Conservation (phyloP, 139 green algal genomes). For the Zygnema circumcarinatum region DNA sequence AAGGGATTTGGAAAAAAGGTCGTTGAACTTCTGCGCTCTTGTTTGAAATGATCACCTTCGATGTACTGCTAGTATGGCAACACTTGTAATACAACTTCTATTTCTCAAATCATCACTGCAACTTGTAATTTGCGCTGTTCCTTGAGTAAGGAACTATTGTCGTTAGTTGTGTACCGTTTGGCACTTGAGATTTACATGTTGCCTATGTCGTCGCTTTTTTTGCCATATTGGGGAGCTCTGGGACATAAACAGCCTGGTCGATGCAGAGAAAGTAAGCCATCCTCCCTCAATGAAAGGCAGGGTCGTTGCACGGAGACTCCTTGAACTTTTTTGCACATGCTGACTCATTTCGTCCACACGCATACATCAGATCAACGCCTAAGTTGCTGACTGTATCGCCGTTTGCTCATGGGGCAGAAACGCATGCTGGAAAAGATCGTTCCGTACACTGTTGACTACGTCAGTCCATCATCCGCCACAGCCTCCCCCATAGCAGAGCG, state of each 20-base stretch:
- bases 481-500: too few relatives aligned
- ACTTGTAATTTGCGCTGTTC: neutral
- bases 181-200: neutral
- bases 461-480: too few relatives aligned
- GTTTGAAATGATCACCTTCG: neutral
- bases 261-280: conserved; percentile 11
- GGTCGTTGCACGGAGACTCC: neutral
- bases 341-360: neutral
- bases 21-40: neutral
- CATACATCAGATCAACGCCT: neutral
- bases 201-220: neutral
- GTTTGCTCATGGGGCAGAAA: neutral
- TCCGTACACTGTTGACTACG: neutral
- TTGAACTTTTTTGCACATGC: too few relatives aligned
- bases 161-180: neutral
- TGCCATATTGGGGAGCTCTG: neutral
- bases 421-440: neutral
- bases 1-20: neutral
- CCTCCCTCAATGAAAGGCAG: neutral
- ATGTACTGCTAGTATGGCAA: conserved; percentile 6
- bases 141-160: neutral
- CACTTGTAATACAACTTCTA: too few relatives aligned
- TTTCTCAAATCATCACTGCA: neutral
- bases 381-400: neutral
- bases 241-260: conserved; percentile 3